These are phyloP conservation scores for Aphanomyces invadans DNA, from an alignment of 352 stramenopile species.

Conservation along the genomic window DNA sequence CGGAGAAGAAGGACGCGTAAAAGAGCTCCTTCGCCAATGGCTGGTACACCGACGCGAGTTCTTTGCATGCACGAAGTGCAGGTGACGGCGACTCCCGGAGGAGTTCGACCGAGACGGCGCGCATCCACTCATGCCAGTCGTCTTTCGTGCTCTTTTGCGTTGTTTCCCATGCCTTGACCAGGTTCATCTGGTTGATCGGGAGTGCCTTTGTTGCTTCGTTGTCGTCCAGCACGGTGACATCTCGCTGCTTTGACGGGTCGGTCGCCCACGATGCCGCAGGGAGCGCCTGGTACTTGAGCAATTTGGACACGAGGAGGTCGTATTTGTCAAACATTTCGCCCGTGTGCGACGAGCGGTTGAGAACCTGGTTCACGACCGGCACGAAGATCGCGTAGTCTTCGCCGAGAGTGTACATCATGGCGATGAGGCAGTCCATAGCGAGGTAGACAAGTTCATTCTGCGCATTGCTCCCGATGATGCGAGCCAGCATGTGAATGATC, in stretches of 20 bases:
- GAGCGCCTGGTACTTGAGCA: constrained; percentile 79
- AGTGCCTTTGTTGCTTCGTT: constrained; percentile 43
- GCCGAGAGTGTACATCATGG: constrained; percentile 85
- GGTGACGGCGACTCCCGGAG: constrained; percentile 94
- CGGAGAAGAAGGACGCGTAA: constrained; percentile 98
- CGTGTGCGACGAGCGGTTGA: constrained; percentile 56
- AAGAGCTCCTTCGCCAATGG: constrained; percentile 98
- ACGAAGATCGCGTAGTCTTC: constrained; percentile 87
- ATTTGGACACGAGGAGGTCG: constrained; percentile 80
- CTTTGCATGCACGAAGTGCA: constrained; percentile 91
- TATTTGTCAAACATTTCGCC: constrained; percentile 86
- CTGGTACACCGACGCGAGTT: constrained; percentile 96
- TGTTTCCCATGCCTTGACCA: constrained; percentile 82
- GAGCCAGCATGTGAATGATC: constrained; percentile 85
- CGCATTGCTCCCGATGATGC: constrained; percentile 53
- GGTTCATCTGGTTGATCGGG: constrained; percentile 72
- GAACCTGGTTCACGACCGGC: constrained; percentile 72
- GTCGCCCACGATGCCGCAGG: constrained; percentile 75
- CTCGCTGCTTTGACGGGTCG: constrained; percentile 39
- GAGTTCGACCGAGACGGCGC: constrained; percentile 94
- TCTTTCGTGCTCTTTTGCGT: constrained; percentile 80
- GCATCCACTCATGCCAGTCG: constrained; percentile 99
- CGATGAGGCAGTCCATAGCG: constrained; percentile 82
- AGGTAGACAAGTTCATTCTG: constrained; percentile 80
- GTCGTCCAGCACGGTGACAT: neutral